A percentile compares a stretch with the other conserved stretches of the same genome.
These are phyloP conservation scores for Clavulina sp. DNA, from an alignment of 768 basidiomycete species.

Conservation along the genomic window DNA sequence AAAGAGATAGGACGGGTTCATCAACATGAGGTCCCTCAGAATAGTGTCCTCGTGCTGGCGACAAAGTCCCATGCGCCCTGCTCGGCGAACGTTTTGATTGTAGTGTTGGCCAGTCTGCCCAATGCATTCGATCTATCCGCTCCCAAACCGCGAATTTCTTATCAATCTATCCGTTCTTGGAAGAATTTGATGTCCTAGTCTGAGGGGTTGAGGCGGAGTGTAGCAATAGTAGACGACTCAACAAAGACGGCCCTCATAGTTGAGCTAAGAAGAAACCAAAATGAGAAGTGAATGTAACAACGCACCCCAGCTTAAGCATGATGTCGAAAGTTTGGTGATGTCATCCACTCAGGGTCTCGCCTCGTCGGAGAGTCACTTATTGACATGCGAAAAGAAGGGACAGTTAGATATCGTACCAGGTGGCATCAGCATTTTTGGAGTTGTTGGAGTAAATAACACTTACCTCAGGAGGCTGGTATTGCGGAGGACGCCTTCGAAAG, in stretches of 20 bases:
- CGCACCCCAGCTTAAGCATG: background rate
- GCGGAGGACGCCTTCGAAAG: background rate
- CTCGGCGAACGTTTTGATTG: conserved; percentile 20
- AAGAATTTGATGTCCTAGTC: conserved; percentile 8
- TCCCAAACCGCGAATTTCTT: conserved; percentile 15
- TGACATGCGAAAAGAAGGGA: background rate
- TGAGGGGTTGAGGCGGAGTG: conserved; percentile 11
- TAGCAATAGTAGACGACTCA: conserved; percentile 20
- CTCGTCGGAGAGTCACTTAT: conserved; percentile 12
- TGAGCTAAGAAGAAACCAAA: conserved; percentile 15
- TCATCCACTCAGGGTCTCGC: conserved; percentile 23
- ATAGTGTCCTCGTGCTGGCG: conserved; percentile 9
- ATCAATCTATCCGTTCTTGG: conserved; percentile 21
- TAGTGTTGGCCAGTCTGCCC: conserved; percentile 12
- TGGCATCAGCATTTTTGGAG: too few species aligned
- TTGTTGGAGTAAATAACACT: too few species aligned
- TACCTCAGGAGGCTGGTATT: too few species aligned
- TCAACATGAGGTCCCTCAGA: conserved; percentile 15
- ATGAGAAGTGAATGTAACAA: background rate
- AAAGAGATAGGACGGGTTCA: conserved; percentile 15
- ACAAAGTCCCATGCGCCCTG: conserved; percentile 17
- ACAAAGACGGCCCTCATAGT: conserved; percentile 20
- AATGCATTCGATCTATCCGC: conserved; percentile 17
- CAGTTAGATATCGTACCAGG: too few species aligned
- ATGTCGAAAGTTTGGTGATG: conserved; percentile 19